phyloP scores from a whole-genome alignment of 2,329 filamentous ascomycete species.

The Botryosphaeria agaves region DNA sequence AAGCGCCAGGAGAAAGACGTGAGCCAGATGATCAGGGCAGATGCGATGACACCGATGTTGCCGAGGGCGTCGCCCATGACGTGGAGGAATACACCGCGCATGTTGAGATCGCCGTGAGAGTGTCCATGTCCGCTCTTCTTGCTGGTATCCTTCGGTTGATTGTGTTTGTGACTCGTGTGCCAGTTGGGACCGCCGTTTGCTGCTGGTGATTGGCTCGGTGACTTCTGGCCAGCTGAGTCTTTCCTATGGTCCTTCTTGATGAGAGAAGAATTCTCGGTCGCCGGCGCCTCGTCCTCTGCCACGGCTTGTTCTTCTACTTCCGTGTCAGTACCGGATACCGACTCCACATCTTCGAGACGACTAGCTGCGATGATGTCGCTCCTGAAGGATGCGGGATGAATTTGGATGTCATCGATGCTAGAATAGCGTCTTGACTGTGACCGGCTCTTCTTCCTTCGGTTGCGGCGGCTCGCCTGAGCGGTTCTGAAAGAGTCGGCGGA shows the following conservation, averaged over 20 bases:
- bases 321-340: constrained; percentile 39
- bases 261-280: constrained; percentile 12
- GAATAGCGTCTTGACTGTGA: constrained; percentile 39
- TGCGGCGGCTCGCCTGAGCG: constrained; percentile 26
- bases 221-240: constrained; percentile 4
- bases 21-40: constrained; percentile 81
- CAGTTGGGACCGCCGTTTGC: constrained; percentile 2
- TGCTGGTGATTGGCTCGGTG: constrained; percentile 1
- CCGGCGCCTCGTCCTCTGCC: constrained; percentile 24
- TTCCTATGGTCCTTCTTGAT: constrained; percentile 5
- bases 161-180: constrained; percentile 54
- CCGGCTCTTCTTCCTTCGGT: constrained; percentile 42
- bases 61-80: constrained; percentile 70
- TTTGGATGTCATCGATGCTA: constrained; percentile 53
- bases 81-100: constrained; percentile 58
- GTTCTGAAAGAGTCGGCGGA: constrained; percentile 2
- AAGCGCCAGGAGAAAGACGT: constrained; percentile 64
- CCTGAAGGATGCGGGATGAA: constrained; percentile 78
- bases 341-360: constrained; percentile 37
- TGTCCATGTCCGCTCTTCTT: constrained; percentile 51
- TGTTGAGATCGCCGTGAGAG: constrained; percentile 79
- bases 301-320: constrained; percentile 33
- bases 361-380: constrained; percentile 85
- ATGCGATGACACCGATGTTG: constrained; percentile 71
- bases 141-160: constrained; percentile 45